phyloP scores from a whole-genome alignment of 257 asterid species.

The Solanum rostratum region DNA sequence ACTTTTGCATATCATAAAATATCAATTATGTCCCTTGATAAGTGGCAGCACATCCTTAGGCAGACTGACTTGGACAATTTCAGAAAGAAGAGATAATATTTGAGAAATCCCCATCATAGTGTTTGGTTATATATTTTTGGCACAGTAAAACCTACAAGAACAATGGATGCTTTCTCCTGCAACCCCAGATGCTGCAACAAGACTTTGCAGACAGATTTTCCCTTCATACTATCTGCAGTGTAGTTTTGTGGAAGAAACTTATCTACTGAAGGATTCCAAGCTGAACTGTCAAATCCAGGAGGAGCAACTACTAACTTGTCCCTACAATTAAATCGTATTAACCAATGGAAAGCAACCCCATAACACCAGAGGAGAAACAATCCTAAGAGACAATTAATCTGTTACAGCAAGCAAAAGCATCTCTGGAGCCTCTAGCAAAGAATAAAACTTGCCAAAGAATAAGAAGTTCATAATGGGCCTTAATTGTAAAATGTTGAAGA shows the following conservation, averaged over 20 bases:
- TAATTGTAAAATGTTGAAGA: conserved; percentile 5
- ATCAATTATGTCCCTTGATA: not conserved
- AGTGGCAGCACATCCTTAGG: not conserved
- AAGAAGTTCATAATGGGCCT: not conserved
- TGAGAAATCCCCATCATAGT: not conserved
- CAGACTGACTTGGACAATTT: not conserved
- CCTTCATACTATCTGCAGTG: conserved; percentile 45
- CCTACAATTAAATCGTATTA: conserved; percentile 27
- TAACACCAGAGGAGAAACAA: not conserved
- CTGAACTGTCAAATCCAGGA: conserved; percentile 45
- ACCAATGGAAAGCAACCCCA: not conserved
- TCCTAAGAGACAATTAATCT: not conserved
- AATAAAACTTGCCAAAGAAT: not conserved
- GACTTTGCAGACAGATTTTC: conserved; percentile 54
- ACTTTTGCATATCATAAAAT: not conserved
- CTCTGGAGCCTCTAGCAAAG: not conserved
- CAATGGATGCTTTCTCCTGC: conserved; percentile 25
- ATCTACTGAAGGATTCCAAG: conserved; percentile 74
- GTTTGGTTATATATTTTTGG: not conserved
- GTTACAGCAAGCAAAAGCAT: conserved; percentile 1
- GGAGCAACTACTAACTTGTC: conserved; percentile 63
- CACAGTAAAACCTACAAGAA: conserved; percentile 41
- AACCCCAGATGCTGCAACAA: conserved; percentile 50
- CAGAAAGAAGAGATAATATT: not conserved
- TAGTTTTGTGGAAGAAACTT: conserved; percentile 47